phyloP scores from a whole-genome alignment of 768 basidiomycete genomes.

The Hygrocybe punicea region DNA sequence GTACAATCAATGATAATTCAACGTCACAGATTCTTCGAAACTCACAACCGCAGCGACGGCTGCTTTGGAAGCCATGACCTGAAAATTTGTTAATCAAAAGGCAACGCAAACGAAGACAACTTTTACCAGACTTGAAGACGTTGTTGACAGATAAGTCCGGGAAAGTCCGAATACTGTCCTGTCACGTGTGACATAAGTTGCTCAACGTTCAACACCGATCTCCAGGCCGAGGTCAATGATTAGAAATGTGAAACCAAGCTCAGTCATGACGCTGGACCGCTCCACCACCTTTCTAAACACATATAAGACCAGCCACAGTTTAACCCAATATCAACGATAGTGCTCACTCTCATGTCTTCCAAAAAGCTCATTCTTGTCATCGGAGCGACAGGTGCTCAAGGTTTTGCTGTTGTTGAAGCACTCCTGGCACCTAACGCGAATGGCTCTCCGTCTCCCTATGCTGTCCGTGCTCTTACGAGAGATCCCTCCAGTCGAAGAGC shows the following conservation, averaged over 20 bases:
- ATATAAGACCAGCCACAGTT: background rate
- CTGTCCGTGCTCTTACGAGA: conserved; percentile 42
- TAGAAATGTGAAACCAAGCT: no score
- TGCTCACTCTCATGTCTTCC: background rate
- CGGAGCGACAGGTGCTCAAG: conserved; percentile 48
- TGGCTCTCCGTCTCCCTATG: conserved; percentile 41
- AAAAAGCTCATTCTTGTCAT: conserved; percentile 43
- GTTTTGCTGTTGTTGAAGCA: conserved; percentile 37
- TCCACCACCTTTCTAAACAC: no score
- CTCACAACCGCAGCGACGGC: conserved; percentile 15
- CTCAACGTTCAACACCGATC: no score
- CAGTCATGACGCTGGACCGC: no score
- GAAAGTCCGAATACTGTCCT: no score
- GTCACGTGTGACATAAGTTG: no score
- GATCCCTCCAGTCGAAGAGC: conserved; percentile 34
- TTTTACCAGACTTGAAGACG: no score
- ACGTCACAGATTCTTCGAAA: background rate
- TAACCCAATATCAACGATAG: no score
- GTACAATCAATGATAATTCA: conserved; percentile 7
- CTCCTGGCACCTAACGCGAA: conserved; percentile 34
- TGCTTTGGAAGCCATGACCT: conserved; percentile 13
- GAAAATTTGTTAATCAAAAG: no score
- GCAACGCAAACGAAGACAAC: no score
- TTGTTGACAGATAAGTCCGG: no score
- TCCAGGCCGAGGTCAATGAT: no score